Evolutionary conservation across 2,329 filamentous ascomycete species (phyloP), one percentile per base, ranked within the genome.

Genomic region (Fusarium hostae): DNA sequence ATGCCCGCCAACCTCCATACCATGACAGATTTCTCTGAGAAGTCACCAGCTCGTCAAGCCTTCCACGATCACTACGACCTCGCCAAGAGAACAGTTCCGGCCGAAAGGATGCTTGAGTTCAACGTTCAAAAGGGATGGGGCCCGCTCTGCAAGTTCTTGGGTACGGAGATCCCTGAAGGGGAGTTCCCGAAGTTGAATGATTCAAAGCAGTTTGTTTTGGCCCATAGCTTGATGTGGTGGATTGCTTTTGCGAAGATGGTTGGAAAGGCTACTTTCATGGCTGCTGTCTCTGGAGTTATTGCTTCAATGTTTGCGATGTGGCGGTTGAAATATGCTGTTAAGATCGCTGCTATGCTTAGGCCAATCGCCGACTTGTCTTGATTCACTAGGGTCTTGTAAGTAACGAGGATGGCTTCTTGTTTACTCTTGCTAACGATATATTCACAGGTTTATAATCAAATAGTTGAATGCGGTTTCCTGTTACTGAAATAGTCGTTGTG

Each of bases 171-270:
- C 4, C 71, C 71, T 4, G 52, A 55, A 3, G 24, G 15, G 6
- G 59, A 60, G 2, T 74, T 74, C 7, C 71, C 71, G 0, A 70
- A 12, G 15, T 8, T 52, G 2, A 59, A 74, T n/a, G 65, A 72
- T 18, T 64, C 71, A 0, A 67, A 59, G 8, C 58, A 70, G 12
- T 74, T 70, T 41, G 32, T 72, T 9, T 48, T 72, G 47, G 61
- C 37, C 1, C 64, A 72, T 24, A 51, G 62, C 4, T 39, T 74
- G 30, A 72, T 74, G 48, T 74, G 68, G 71, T 74, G 68, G 71
- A 30, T 74, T 20, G 51, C 50, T 5, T 74, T 74, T 60, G 61
- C 60, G 0, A 74, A 67, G 30, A 74, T 72, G 56, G 34, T 67
- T 2, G 68, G 65, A 4, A 73, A 73, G 15, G 63, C 55, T 24